These are phyloP conservation scores for Eucalyptus decipiens DNA, from an alignment of 345 rosid species.

Conservation along the genomic window DNA sequence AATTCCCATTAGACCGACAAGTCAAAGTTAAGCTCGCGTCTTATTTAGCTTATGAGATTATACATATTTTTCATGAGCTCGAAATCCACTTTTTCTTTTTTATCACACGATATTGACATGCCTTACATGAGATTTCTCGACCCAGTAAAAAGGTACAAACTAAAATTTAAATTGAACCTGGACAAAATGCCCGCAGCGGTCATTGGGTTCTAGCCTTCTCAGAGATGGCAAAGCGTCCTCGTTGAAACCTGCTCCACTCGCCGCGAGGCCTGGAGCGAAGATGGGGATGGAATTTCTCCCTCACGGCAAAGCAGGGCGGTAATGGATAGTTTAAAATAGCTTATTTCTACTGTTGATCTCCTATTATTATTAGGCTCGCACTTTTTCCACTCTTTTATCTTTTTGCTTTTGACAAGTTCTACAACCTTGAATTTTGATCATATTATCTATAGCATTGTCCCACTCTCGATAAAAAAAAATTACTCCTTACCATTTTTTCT, in stretches of 20 bases:
- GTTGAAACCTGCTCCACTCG: too few species aligned
- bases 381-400: too few species aligned
- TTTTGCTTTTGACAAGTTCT: background rate
- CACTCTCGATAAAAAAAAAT: too few species aligned
- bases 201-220: background rate
- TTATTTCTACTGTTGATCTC: too few species aligned
- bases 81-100: background rate
- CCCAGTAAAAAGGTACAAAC: background rate
- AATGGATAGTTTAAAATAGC: background rate
- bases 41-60: background rate
- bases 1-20: background rate
- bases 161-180: background rate
- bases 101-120: background rate
- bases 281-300: background rate
- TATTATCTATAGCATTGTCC: too few species aligned
- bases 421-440: background rate
- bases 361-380: too few species aligned
- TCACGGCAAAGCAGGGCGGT: background rate
- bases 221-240: background rate
- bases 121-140: background rate
- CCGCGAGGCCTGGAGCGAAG: background rate
- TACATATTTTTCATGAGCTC: background rate
- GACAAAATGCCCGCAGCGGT: background rate
- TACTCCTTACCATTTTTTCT: too few species aligned
- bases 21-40: background rate